Evolutionary conservation across 345 rosid genomes (phyloP), one percentile per base, ranked within the genome.

Genomic region (Lenwebbia sp.): DNA sequence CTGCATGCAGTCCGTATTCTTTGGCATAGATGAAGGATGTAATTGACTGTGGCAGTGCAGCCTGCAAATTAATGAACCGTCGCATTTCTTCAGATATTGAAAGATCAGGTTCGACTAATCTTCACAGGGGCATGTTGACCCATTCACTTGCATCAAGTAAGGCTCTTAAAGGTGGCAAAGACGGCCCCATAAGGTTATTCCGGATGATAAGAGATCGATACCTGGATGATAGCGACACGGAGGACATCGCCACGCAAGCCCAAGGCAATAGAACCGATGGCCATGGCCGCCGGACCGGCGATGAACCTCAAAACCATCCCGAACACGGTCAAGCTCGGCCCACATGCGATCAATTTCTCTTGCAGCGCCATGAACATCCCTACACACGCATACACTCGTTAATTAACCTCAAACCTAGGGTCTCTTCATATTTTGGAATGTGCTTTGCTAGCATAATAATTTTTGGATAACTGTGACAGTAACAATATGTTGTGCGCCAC

Each of bases 341-440:
- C 99, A 54, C 99, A 97, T 25, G 95, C 94, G 57, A 97, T 87
- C 86, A 97, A 54, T 85, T 93, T 97, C 87, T 94, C 93, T 88
- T 97, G 99, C 57, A 88, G 86, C 33, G 99, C 99, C 97, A 97
- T 95, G 92, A 96, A 97, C 30, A 95, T 94, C 52, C 99, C 99
- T 96, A 88, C 62, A 19, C 19, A 50, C 7, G 78, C 17, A 40
- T 13, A 2, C 33, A 10, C 3, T 50, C 26, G 3, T 54, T 25
- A 28, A 52, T 51, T 19, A 52, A 8, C 33, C 17, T 50, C 40
- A 23, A 53, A 47, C 37, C 56, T 82, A 26, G 25, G 37, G 21
- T 3, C 40, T 50, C 1, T 82, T 82, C 54, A 82, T 50, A 5
- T 82, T 30, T 7, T 50, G 30, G 40, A 50, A 37, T 2, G 40